Evolutionary conservation across 306 rosid species (phyloP).

Genomic region (Oemleria cerasiformis): DNA sequence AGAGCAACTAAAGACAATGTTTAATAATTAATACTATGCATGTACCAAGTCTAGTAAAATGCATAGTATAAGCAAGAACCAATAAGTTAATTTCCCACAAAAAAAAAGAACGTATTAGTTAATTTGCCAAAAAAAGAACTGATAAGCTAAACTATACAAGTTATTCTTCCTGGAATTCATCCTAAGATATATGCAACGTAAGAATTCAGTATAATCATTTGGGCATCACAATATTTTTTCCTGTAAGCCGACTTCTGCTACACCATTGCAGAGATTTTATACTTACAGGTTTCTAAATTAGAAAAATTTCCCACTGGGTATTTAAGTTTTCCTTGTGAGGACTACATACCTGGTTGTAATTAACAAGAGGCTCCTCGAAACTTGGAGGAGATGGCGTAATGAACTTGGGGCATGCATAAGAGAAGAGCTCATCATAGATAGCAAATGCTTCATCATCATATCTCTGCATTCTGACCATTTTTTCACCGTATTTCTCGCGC

Average conservation of each 20-base stretch:
- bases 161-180: not conserved
- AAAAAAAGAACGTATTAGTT: too few species aligned
- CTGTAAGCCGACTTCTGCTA: not conserved
- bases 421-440: constrained; percentile 92
- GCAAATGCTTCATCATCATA: constrained; percentile 94
- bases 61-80: not conserved
- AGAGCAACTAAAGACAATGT: not conserved
- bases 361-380: constrained; percentile 89
- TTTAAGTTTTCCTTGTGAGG: not conserved
- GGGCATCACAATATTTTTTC: not conserved
- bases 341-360: constrained; percentile 80
- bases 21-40: not conserved
- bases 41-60: not conserved
- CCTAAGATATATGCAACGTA: too few species aligned
- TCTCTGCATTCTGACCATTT: constrained; percentile 91
- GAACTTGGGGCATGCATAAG: constrained; percentile 97
- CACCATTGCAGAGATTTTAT: not conserved
- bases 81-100: too few species aligned
- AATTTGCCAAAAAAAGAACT: not conserved
- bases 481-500: constrained; percentile 95
- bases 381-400: constrained; percentile 96
- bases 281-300: not conserved
- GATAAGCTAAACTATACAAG: not conserved
- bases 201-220: not conserved
- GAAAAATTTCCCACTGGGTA: not conserved